Conservation (phyloP, 805 yeast species). For the Myxozyma monticola region DNA sequence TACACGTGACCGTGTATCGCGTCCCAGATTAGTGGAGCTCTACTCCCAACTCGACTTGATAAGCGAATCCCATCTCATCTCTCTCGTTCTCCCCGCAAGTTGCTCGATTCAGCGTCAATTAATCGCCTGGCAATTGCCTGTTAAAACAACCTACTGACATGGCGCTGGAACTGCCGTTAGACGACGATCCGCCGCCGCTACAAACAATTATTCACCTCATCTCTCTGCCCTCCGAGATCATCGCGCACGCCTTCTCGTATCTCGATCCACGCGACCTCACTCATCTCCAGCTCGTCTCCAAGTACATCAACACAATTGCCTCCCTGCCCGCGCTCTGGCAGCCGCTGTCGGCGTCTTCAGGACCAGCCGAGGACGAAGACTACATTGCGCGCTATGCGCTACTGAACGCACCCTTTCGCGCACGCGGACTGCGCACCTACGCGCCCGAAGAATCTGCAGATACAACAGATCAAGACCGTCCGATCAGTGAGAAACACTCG, state of each 20-base stretch:
- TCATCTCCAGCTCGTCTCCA: slow-evolving; percentile 15
- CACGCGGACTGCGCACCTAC: slow-evolving; percentile 7
- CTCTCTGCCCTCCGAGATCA: slow-evolving; percentile 23
- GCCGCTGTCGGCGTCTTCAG: neutral
- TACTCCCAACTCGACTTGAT: neutral
- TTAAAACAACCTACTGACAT: neutral
- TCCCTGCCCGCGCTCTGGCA: slow-evolving; percentile 23
- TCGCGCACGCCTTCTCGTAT: slow-evolving; percentile 11
- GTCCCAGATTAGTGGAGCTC: no score
- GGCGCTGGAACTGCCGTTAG: neutral
- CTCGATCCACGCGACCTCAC: slow-evolving; percentile 16
- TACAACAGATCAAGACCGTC: neutral
- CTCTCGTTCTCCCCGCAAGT: neutral
- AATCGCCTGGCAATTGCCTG: neutral
- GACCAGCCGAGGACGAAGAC: slow-evolving; percentile 13
- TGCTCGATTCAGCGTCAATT: neutral
- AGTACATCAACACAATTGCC: slow-evolving; percentile 8
- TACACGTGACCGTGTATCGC: no score
- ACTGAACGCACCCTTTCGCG: slow-evolving; percentile 15
- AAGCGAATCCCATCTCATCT: neutral
- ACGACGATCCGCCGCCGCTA: neutral
- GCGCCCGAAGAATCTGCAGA: no score
- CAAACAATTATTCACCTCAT: neutral
- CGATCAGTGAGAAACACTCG: neutral
- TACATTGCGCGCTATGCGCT: slow-evolving; percentile 16